A percentile compares a stretch with the other conserved stretches of the same genome.
Conservation (phyloP, 345 rosid genomes). For the Isatis tinctoria region DNA sequence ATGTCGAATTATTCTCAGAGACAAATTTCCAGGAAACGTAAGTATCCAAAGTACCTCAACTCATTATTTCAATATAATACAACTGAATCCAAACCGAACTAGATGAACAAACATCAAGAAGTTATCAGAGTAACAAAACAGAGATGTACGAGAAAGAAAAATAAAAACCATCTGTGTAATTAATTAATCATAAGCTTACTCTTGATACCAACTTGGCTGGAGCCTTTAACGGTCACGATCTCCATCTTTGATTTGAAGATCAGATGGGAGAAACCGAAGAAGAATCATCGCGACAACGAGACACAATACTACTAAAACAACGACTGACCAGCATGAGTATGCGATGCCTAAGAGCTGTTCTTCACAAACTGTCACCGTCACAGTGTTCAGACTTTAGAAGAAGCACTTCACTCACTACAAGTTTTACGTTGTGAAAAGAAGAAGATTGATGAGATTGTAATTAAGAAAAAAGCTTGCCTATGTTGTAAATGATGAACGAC, state of each 20-base stretch:
- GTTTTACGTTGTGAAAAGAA: background rate
- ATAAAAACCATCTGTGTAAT: background rate
- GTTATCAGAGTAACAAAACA: constrained; percentile 9
- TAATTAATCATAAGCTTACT: background rate
- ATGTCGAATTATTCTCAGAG: background rate
- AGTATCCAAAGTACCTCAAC: background rate
- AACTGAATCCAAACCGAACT: background rate
- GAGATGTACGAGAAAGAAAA: background rate
- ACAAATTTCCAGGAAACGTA: background rate
- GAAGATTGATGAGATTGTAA: background rate
- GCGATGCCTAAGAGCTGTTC: constrained; percentile 73
- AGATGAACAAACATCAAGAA: background rate
- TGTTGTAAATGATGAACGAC: constrained; percentile 57
- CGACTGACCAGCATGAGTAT: constrained; percentile 66
- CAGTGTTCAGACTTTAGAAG: background rate
- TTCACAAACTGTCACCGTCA: constrained; percentile 61
- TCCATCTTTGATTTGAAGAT: constrained; percentile 35
- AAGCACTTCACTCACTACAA: background rate
- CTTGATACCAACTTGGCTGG: background rate
- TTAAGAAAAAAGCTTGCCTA: constrained; percentile 42
- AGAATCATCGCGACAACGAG: constrained; percentile 45
- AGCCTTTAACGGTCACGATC: constrained; percentile 29
- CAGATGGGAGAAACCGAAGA: constrained; percentile 56
- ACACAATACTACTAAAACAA: constrained; percentile 50
- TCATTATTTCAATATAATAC: background rate